Evolutionary conservation across 2,329 filamentous ascomycete genomes (phyloP).

Genomic region (Penicillium sp.): DNA sequence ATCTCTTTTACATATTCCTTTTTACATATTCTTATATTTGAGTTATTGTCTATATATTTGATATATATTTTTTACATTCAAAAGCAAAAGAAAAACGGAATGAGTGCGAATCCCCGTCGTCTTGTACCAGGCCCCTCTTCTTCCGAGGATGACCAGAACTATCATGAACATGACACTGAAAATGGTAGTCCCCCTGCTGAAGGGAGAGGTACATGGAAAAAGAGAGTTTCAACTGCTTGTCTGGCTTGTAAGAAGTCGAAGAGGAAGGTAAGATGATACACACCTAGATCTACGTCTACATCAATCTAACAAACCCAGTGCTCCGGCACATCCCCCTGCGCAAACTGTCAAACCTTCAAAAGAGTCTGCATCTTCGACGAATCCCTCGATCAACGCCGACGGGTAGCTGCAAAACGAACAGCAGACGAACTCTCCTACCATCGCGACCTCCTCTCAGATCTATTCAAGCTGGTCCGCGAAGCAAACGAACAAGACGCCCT

Average conservation of each 20-base stretch:
- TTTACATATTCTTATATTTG: neutral
- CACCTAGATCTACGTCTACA: neutral
- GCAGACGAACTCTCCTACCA: conserved; percentile 42
- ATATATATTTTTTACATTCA: neutral
- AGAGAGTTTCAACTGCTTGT: conserved; percentile 41
- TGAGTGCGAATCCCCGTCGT: conserved; percentile 26
- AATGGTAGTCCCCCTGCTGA: conserved; percentile 9
- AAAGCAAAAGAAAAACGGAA: neutral
- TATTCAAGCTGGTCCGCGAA: conserved; percentile 35
- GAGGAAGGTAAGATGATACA: conserved; percentile 30
- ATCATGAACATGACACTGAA: conserved; percentile 3
- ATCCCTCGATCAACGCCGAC: conserved; percentile 53
- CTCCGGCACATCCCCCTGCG: conserved; percentile 38
- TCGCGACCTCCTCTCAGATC: conserved; percentile 38
- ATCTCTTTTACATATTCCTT: neutral
- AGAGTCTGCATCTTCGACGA: conserved; percentile 56
- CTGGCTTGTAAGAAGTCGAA: conserved; percentile 43
- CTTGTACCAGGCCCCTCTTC: conserved; percentile 27
- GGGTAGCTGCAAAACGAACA: conserved; percentile 41
- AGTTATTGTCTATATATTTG: neutral
- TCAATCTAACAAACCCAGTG: conserved; percentile 26
- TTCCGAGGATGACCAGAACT: neutral
- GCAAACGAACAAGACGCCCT: conserved; percentile 31
- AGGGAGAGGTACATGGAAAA: conserved; percentile 29
- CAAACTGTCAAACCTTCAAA: conserved; percentile 38